phyloP scores from a whole-genome alignment of 2,329 filamentous ascomycete genomes.

The Stemphylium vesicarium region DNA sequence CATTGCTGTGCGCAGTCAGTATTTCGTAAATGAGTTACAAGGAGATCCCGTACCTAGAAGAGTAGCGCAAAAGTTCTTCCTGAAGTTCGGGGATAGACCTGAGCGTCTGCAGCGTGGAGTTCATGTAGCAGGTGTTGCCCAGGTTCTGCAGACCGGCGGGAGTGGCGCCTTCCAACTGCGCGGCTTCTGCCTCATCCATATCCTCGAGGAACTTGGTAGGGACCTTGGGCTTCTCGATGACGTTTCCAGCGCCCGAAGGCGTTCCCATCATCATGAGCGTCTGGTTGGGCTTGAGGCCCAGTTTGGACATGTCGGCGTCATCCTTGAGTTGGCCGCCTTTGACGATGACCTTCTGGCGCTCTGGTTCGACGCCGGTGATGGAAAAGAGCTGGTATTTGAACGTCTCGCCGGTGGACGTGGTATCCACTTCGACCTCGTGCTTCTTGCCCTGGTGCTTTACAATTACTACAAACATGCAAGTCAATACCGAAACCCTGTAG shows the following conservation, averaged over 20 bases:
- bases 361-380: conserved; percentile 92
- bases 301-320: conserved; percentile 82
- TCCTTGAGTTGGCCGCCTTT: conserved; percentile 96
- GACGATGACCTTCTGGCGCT: conserved; percentile 93
- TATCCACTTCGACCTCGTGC: conserved; percentile 91
- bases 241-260: conserved; percentile 68
- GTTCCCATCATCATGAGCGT: conserved; percentile 97
- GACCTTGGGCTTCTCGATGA: conserved; percentile 76
- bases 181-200: conserved; percentile 93
- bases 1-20: conserved; percentile 32
- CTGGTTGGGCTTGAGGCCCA: conserved; percentile 85
- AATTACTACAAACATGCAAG: conserved; percentile 65
- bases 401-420: conserved; percentile 81
- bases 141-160: conserved; percentile 90
- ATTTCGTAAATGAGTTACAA: background rate
- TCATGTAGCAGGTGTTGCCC: conserved; percentile 98
- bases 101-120: conserved; percentile 93
- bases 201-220: conserved; percentile 90
- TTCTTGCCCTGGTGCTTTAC: conserved; percentile 97
- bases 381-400: conserved; percentile 97
- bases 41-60: conserved; percentile 38
- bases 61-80: conserved; percentile 73
- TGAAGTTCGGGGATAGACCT: conserved; percentile 90
- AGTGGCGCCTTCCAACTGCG: conserved; percentile 79
- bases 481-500: conserved; percentile 25